A percentile compares a stretch with the other conserved stretches of the same genome.
Evolutionary conservation across 2,329 filamentous ascomycete species (phyloP).

Genomic region (Penicillium sp.): DNA sequence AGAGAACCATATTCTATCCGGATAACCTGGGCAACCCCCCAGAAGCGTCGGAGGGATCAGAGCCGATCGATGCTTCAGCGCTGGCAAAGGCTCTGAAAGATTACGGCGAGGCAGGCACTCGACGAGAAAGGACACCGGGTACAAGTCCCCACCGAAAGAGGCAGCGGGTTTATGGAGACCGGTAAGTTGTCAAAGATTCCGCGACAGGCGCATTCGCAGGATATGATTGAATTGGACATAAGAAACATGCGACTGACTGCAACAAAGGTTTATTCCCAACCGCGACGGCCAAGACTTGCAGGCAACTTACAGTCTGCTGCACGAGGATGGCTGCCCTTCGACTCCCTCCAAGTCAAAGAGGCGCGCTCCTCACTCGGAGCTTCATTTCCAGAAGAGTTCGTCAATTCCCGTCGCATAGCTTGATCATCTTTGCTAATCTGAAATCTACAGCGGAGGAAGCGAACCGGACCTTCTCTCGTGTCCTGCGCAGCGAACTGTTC

Average conservation of each 20-base stretch:
- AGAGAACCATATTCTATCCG: slow-evolving; percentile 44
- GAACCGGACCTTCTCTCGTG: slow-evolving; percentile 82
- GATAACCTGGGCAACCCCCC: slow-evolving; percentile 26
- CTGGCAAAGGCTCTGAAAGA: slow-evolving; percentile 59
- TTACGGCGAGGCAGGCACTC: slow-evolving; percentile 56
- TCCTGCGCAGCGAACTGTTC: slow-evolving; percentile 88
- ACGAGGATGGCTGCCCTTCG: slow-evolving; percentile 88
- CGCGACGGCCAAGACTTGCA: slow-evolving; percentile 88
- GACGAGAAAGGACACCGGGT: slow-evolving; percentile 58
- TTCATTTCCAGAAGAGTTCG: slow-evolving; percentile 90
- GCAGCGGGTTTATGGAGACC: slow-evolving; percentile 61
- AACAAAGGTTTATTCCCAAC: slow-evolving; percentile 82
- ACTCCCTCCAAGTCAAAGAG: slow-evolving; percentile 83
- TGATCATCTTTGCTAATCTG: slow-evolving; percentile 12
- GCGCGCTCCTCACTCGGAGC: slow-evolving; percentile 78
- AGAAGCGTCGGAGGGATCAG: slow-evolving; percentile 36
- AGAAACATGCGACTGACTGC: slow-evolving; percentile 2
- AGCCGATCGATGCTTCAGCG: slow-evolving; percentile 56
- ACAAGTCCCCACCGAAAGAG: slow-evolving; percentile 65
- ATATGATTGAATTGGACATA: neutral
- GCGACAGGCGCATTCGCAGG: neutral
- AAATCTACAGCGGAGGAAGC: slow-evolving; percentile 71
- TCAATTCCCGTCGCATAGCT: slow-evolving; percentile 13
- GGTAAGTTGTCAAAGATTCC: slow-evolving; percentile 43
- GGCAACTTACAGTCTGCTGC: slow-evolving; percentile 84